Evolutionary conservation across 2,329 filamentous ascomycete species (phyloP), one percentile per base, ranked within the genome.

Genomic region (Colletotrichum eleusines): DNA sequence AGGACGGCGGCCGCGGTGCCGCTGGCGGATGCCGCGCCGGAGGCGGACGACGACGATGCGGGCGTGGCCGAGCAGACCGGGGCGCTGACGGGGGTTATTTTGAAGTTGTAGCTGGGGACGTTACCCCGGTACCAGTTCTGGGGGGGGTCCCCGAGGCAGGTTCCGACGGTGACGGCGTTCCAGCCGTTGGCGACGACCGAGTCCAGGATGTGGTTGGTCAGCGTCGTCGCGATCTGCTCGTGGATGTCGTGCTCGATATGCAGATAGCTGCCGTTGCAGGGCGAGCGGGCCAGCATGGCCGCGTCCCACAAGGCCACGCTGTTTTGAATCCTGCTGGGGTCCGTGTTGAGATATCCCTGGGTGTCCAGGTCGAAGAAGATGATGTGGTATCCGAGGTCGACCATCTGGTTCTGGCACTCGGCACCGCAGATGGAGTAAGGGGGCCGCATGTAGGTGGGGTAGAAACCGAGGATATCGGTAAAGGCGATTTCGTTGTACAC

Each of bases 361-460:
- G 76, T 78, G 64, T 80, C 78, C 9, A 80, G 71, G 65, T 77
- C 74, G 60, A 38, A 61, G 54, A 31, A 61, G 28, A 55, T 65
- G 60, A 66, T 57, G 48, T 64, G 66, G 31, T 72, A 72, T 4
- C 67, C 71, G 1, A 72, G 67, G 0, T 71, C 33, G 1, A 33
- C n/a, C 66, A 72, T 66, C 65, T 63, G 54, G 9, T 46, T n/a
- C 68, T 66, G 35, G 40, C 66, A 57, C 28, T 74, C 74, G 73
- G 77, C 75, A 4, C 57, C 63, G 51, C 68, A 71, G 26, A 67
- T 67, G 40, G 67, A 71, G 12, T 60, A 71, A 7, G 71, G 71
- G 5, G 71, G 71, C 3, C 83, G 78, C 82, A 84, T 83, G 74
- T 86, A 86, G 2, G 83, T 83, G 0, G 84, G 84, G 58, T 84